Evolutionary conservation across 495 filamentous ascomycete genomes (phyloP).

Genomic region (Penicillium lividum): DNA sequence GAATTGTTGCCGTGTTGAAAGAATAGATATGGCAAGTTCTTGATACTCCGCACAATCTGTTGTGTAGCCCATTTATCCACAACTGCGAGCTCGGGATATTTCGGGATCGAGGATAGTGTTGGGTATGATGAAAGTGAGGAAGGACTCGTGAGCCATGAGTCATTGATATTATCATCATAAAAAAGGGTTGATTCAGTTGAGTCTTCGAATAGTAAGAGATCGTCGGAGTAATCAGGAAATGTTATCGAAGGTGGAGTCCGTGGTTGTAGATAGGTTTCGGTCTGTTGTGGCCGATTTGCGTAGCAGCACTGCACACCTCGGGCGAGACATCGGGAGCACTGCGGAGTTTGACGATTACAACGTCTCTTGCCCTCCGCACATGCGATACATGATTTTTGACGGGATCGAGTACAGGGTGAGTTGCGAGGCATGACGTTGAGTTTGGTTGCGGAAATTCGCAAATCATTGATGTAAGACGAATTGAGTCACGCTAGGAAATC

Average conservation of each 20-base stretch:
- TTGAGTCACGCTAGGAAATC: not conserved
- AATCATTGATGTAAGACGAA: not conserved
- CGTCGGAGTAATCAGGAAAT: not conserved
- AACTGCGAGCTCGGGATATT: constrained; percentile 2
- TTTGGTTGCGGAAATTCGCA: not conserved
- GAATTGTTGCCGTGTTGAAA: constrained; percentile 8
- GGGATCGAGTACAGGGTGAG: constrained; percentile 4
- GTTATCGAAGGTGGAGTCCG: not conserved
- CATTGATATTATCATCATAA: not conserved
- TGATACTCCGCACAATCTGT: constrained; percentile 6
- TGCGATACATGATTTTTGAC: constrained; percentile 20
- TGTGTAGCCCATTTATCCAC: constrained; percentile 16
- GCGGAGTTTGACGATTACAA: constrained; percentile 25
- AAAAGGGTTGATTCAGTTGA: not conserved
- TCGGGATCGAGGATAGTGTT: not conserved
- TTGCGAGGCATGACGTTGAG: constrained; percentile 9
- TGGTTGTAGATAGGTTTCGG: not conserved
- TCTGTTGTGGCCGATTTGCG: not conserved
- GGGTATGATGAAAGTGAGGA: not conserved
- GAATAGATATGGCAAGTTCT: constrained; percentile 11
- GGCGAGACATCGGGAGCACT: constrained; percentile 19
- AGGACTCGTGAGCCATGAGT: constrained; percentile 9
- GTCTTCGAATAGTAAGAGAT: not conserved
- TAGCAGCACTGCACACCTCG: constrained; percentile 17
- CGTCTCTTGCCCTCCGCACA: constrained; percentile 22